Evolutionary conservation across 345 rosid genomes (phyloP).

Genomic region (Lepidium aucheri): DNA sequence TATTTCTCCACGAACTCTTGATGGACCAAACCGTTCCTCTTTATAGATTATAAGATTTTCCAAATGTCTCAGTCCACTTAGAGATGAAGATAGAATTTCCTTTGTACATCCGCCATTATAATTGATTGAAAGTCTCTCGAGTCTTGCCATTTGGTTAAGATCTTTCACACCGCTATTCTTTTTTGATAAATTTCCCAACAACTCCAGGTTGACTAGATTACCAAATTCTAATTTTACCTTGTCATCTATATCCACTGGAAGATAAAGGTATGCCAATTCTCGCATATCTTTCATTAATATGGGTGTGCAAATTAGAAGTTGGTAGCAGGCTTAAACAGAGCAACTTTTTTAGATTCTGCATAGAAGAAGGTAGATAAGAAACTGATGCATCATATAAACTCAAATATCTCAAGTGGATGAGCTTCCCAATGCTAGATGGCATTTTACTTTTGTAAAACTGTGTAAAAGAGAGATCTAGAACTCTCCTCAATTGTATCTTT

Average conservation of each 20-base stretch:
- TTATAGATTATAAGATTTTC: not conserved
- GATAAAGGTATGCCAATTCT: no score
- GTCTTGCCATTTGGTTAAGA: not conserved
- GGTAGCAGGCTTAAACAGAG: not conserved
- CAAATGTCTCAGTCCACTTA: no score
- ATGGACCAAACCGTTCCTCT: no score
- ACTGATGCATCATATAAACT: not conserved
- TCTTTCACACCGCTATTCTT: not conserved
- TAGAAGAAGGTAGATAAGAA: not conserved
- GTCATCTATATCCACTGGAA: no score
- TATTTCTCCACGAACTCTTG: no score
- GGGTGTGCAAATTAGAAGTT: not conserved
- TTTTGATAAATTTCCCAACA: not conserved
- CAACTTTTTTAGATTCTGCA: not conserved
- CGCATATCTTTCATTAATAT: not conserved
- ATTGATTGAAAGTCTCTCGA: not conserved
- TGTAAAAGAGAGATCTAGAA: no score
- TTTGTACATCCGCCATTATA: no score
- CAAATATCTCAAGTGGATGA: conserved; percentile 6
- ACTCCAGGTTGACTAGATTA: not conserved
- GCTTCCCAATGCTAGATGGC: conserved; percentile 19
- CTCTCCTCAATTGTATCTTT: no score
- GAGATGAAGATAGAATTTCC: no score
- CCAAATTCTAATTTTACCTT: not conserved
- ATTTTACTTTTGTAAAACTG: not conserved